phyloP scores from a whole-genome alignment of 2,329 filamentous ascomycete species.

The Nothopassalora personata region DNA sequence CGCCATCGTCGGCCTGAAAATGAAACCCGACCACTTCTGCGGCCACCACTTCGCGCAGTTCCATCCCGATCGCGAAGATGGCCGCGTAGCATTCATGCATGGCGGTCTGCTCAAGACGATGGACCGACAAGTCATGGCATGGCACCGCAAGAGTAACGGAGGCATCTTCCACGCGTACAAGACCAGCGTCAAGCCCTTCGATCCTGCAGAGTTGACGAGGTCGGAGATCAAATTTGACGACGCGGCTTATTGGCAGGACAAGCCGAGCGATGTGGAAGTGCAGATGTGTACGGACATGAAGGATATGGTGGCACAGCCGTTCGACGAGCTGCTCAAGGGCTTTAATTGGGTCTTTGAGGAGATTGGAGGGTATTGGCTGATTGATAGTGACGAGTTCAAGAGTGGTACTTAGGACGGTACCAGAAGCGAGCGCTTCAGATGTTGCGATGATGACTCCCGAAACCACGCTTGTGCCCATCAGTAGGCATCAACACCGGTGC shows the following conservation, averaged over 20 bases:
- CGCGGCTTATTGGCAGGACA: background rate
- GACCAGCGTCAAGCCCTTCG: conserved; percentile 6
- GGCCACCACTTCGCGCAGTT: conserved; percentile 32
- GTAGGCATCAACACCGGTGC: background rate
- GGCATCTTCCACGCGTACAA: conserved; percentile 29
- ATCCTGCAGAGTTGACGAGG: background rate
- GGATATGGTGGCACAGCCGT: conserved; percentile 9
- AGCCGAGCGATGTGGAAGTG: conserved; percentile 4
- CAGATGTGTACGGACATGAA: conserved; percentile 17
- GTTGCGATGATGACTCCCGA: too few species aligned
- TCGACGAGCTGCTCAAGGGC: conserved; percentile 19
- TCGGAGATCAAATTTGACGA: conserved; percentile 5
- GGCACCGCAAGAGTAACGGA: conserved; percentile 20
- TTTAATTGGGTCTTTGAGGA: conserved; percentile 17
- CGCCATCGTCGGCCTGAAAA: conserved; percentile 25
- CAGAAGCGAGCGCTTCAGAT: too few species aligned
- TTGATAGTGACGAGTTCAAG: background rate
- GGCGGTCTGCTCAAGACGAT: conserved; percentile 30
- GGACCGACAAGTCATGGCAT: conserved; percentile 20
- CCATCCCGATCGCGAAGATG: conserved; percentile 30
- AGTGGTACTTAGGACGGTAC: background rate
- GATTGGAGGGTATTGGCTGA: conserved; percentile 21
- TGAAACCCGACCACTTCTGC: conserved; percentile 23
- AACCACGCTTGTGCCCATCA: too few species aligned
- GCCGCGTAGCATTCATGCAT: conserved; percentile 28